A percentile compares a stretch with the other conserved stretches of the same genome.
Conservation (phyloP, 306 rosid species). For the Fragaria ananassa region DNA sequence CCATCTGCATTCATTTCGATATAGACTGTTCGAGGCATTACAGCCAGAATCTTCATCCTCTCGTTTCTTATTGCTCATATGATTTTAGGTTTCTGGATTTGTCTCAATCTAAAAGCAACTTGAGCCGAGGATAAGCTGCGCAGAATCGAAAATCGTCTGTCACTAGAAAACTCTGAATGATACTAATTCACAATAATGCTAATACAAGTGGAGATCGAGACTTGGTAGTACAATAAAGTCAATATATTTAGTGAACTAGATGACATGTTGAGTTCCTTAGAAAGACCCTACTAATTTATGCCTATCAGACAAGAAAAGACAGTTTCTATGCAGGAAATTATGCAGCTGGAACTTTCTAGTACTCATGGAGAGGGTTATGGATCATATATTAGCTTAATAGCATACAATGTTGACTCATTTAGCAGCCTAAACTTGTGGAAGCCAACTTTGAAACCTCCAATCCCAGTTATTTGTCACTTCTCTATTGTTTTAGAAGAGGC, state of each 20-base stretch:
- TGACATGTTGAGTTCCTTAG: neutral
- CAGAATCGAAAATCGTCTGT: neutral
- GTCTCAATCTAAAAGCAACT: constrained; percentile 2
- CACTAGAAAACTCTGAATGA: neutral
- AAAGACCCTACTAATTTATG: neutral
- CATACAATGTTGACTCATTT: neutral
- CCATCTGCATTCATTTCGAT: constrained; percentile 3
- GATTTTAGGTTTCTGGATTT: neutral
- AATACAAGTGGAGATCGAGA: neutral
- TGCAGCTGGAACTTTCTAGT: constrained; percentile 16
- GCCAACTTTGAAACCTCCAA: neutral
- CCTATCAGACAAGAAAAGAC: neutral
- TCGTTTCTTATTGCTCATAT: neutral
- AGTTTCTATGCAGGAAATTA: neutral
- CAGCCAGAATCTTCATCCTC: constrained; percentile 15
- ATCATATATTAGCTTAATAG: neutral
- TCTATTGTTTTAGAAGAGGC: neutral
- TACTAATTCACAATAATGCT: neutral
- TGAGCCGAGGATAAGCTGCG: neutral
- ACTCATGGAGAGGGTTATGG: neutral
- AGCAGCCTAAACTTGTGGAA: neutral
- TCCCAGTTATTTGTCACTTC: neutral
- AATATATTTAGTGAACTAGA: neutral
- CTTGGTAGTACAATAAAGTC: neutral
- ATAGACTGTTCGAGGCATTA: neutral